Conservation (phyloP, 441 rosid species). For the Geranium incanum region DNA sequence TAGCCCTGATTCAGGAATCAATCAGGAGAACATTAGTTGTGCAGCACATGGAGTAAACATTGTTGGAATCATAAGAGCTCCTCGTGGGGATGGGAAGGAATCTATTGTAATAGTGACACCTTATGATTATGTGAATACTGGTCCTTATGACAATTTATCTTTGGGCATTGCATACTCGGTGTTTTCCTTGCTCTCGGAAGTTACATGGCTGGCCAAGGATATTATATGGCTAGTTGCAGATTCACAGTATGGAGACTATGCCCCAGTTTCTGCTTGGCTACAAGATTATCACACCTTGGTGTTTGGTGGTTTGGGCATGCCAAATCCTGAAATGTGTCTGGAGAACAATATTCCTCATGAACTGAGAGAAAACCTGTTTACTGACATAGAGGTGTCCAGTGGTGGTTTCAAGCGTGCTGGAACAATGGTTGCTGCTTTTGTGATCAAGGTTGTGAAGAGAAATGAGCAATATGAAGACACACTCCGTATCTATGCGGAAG, state of each 20-base stretch:
- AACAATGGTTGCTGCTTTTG: conserved; percentile 88
- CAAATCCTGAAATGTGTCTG: conserved; percentile 31
- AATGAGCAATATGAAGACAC: conserved; percentile 54
- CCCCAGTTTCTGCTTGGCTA: conserved; percentile 77
- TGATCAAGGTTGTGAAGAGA: conserved; percentile 60
- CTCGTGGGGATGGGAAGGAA: conserved; percentile 91
- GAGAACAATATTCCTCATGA: conserved; percentile 18
- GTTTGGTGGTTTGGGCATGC: conserved; percentile 34
- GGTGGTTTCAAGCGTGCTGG: conserved; percentile 67
- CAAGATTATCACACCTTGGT: conserved; percentile 69
- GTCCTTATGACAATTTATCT: conserved; percentile 46
- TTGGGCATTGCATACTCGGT: conserved; percentile 57
- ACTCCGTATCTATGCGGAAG: conserved; percentile 68
- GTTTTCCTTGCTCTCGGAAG: conserved; percentile 70
- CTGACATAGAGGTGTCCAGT: conserved; percentile 26
- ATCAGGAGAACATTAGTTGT: conserved; percentile 45
- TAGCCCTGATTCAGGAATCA: conserved; percentile 41
- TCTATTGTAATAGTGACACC: conserved; percentile 88
- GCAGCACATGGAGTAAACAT: conserved; percentile 49
- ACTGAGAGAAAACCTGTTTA: conserved; percentile 19
- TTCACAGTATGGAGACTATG: conserved; percentile 73
- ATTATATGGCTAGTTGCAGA: conserved; percentile 82
- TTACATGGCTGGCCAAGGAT: conserved; percentile 92
- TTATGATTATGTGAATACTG: conserved; percentile 45
- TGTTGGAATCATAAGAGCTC: conserved; percentile 82